phyloP scores from a whole-genome alignment of 2,329 filamentous ascomycete species.

The Volutella citrinella region DNA sequence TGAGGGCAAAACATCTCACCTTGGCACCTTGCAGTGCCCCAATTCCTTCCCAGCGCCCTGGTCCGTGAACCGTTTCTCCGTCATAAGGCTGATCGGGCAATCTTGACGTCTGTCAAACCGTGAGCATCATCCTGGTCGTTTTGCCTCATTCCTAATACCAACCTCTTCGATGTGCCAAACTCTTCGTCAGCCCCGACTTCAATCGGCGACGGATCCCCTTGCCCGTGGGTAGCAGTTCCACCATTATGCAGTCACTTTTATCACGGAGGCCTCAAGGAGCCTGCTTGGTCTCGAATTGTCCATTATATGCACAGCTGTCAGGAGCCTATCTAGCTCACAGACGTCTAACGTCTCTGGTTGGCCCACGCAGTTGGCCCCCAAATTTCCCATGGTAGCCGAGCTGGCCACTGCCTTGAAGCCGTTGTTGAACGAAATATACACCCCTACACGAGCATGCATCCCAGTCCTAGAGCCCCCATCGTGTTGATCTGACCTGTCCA shows the following conservation, averaged over 20 bases:
- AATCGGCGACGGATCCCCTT: slow-evolving; percentile 1
- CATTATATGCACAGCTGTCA: slow-evolving; percentile 21
- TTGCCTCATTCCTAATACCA: too few species aligned
- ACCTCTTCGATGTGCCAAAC: slow-evolving; percentile 3
- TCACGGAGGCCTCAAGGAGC: slow-evolving; percentile 20
- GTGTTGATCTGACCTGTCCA: slow-evolving; percentile 12
- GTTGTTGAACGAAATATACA: slow-evolving; percentile 21
- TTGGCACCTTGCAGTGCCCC: slow-evolving; percentile 12
- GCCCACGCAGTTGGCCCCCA: slow-evolving; percentile 10
- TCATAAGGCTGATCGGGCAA: slow-evolving; percentile 21
- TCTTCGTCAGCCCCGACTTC: slow-evolving; percentile 8
- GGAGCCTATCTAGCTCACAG: slow-evolving; percentile 17
- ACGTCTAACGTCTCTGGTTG: slow-evolving; percentile 10
- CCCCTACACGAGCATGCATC: slow-evolving; percentile 14
- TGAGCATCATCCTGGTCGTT: background rate
- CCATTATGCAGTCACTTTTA: slow-evolving; percentile 7
- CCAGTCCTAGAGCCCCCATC: slow-evolving; percentile 12
- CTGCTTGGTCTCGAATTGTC: slow-evolving; percentile 15
- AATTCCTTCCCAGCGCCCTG: slow-evolving; percentile 14
- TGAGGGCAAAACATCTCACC: slow-evolving; percentile 3
- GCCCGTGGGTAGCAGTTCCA: slow-evolving; percentile 3
- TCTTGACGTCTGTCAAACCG: slow-evolving; percentile 10
- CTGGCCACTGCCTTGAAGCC: slow-evolving; percentile 17
- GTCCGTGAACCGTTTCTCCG: slow-evolving; percentile 18
- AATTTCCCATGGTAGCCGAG: slow-evolving; percentile 5